Evolutionary conservation across 169 alveolate genomes (phyloP), one percentile per base, ranked within the genome.

Genomic region (Ichthyophthirius multifiliis): DNA sequence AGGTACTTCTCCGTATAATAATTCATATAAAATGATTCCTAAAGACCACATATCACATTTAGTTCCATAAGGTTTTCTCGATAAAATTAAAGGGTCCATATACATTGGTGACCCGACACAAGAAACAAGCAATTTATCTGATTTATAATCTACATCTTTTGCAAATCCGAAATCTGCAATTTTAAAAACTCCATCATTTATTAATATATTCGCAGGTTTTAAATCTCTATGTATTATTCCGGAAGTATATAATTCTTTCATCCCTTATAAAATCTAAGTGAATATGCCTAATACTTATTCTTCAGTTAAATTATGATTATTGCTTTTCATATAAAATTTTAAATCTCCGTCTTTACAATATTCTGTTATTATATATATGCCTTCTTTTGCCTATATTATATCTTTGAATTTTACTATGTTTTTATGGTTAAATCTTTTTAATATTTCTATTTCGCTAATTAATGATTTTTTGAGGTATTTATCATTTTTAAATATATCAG

Each of bases 111-210:
- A 77, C n/a, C 84, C 84, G 43, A 77, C 84, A 43, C 84, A 77
- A 5, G 84, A 77, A 39, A 73, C 37, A 39, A 77, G 77, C 23
- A 77, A 43, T 64, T 77, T 39, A 15, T 73, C 65, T 13, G 84
- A 62, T 16, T 77, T 30, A 77, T 48, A 62, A 44, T 77, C 84
- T 13, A 77, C 84, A 30, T 77, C 65, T 43, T 65, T 77, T 39
- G 84, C 84, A 77, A 77, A 77, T 5, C 84, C 84, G 23, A 77
- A 77, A 77, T 77, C 84, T 27, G 84, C 84, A 20, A 77, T 77
- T 34, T 77, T 77, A 20, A 77, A 73, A 5, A 62, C 63, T 35
- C 75, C 75, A 62, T 77, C 75, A 41, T 77, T 76, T 37, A 62
- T 77, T 23, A 77, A 32, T 7, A 77, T 77, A 41, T 77, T 77